Percentiles rank a stretch among this genome's conserved stretches.
Evolutionary conservation across 1,284 basidiomycete genomes (phyloP).

Genomic region (Malassezia sp.): DNA sequence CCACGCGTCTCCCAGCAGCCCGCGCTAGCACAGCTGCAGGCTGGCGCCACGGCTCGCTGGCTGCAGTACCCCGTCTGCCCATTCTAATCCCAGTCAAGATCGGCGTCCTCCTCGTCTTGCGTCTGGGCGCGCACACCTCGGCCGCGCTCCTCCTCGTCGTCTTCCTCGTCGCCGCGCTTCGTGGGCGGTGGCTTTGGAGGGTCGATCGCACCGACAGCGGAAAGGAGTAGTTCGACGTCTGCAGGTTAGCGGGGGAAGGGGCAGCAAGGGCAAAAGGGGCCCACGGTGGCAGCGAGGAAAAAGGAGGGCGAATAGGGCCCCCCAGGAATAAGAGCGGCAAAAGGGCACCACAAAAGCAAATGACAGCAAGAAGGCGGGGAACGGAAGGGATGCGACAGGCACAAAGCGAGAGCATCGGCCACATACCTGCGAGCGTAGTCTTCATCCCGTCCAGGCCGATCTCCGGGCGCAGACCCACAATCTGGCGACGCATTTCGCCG

Average conservation of each 20-base stretch:
- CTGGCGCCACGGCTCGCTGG: no score
- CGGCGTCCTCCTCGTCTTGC: conserved; percentile 40
- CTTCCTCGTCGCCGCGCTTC: conserved; percentile 17
- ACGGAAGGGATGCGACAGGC: background rate
- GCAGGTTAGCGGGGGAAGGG: background rate
- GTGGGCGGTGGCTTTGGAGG: conserved; percentile 17
- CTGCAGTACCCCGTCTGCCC: no score
- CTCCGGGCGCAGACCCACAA: conserved; percentile 62
- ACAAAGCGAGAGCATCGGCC: background rate
- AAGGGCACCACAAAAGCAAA: no score
- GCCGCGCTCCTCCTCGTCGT: conserved; percentile 17
- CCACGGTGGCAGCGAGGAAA: background rate
- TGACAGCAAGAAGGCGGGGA: background rate
- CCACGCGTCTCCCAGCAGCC: no score
- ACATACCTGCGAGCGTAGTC: conserved; percentile 69
- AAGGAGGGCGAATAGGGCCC: no score
- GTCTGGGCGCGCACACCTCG: conserved; percentile 16
- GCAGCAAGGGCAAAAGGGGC: no score
- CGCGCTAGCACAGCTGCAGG: no score
- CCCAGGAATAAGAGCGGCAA: no score
- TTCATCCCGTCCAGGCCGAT: conserved; percentile 55
- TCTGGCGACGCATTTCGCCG: conserved; percentile 75
- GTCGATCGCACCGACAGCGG: conserved; percentile 38
- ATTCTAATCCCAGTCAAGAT: conserved; percentile 44
- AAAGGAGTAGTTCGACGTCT: conserved; percentile 42